Evolutionary conservation across 1,284 basidiomycete species (phyloP), one percentile per base, ranked within the genome.

Genomic region (Peniophora sp.): DNA sequence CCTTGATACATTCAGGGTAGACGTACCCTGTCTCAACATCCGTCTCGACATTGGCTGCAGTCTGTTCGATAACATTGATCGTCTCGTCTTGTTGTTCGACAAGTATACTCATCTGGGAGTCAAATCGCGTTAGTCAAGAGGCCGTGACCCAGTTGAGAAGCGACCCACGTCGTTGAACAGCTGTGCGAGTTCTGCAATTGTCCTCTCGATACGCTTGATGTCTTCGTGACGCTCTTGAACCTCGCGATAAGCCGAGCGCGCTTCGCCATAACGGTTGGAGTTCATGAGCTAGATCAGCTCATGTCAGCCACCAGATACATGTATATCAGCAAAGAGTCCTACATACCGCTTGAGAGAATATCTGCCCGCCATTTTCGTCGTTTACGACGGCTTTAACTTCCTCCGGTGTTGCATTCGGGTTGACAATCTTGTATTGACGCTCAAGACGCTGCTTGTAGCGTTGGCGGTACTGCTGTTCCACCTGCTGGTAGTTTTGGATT

Each of bases 211-310:
- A 58, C 89, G 87, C 66, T 92, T 87, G 65, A 99, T 91, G 60
- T 99, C 96, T 64, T 90, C 89, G 64, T 98, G 94, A 52, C 97
- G 85, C 64, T 91, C 90, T 72, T 98, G 95, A 22, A 98, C 96
- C 67, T 98, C 96, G 50, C 88, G 83, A 68, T 96, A 95, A 1
- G 95, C 95, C 14, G 86, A 88, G 53, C 88, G 81, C 27, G 96
- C 94, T 61, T 92, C 88, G 50, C 88, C 92, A 61, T 92, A 92
- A 35, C 94, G 85, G 67, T 90, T 93, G 35, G 92, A 92, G 70
- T 85, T 91, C 74, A 95, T 78, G 57, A 96, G 76, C 91, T 93
- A 61, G 9, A 50, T 35, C 32, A 35, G n/a, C n/a, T n/a, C n/a
- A 8, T 10, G 27, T 52, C 23, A 15, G 43, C 55, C 34, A 58